Percentiles rank a stretch among this genome's conserved stretches.
Conservation (phyloP, 2,329 filamentous ascomycete genomes). For the Annulohypoxylon truncatum region DNA sequence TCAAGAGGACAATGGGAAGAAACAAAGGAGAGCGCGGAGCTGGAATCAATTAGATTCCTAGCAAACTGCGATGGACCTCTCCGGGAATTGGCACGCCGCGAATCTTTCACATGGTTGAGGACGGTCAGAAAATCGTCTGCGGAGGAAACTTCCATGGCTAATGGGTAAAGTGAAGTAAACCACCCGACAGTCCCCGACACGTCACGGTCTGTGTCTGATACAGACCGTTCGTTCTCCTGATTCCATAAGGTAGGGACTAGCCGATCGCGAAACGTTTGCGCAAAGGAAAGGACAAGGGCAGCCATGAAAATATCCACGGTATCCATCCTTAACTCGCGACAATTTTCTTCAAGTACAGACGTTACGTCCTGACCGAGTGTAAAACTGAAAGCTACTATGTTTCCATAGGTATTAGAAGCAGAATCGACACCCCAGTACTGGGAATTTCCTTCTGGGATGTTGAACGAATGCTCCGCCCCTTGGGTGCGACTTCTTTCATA, state of each 20-base stretch:
- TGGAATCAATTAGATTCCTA: constrained; percentile 48
- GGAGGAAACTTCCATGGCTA: constrained; percentile 57
- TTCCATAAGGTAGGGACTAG: constrained; percentile 64
- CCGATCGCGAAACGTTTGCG: constrained; percentile 65
- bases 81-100: constrained; percentile 56
- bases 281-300: constrained; percentile 66
- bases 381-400: constrained; percentile 57
- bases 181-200: constrained; percentile 69
- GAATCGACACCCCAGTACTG: constrained; percentile 62
- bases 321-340: constrained; percentile 63
- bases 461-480: constrained; percentile 54
- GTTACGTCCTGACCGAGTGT: constrained; percentile 57
- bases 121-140: constrained; percentile 63
- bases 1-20: constrained; percentile 65
- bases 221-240: constrained; percentile 62
- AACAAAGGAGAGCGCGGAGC: constrained; percentile 48
- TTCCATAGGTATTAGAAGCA: constrained; percentile 59
- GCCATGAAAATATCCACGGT: constrained; percentile 65
- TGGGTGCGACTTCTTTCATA: constrained; percentile 56
- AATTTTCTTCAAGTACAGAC: constrained; percentile 56
- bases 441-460: constrained; percentile 55
- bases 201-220: constrained; percentile 60
- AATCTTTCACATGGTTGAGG: constrained; percentile 65
- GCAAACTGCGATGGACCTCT: constrained; percentile 64
- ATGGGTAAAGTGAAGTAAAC: constrained; percentile 68